phyloP scores from a whole-genome alignment of 495 filamentous ascomycete genomes.

The Neurospora sp. region DNA sequence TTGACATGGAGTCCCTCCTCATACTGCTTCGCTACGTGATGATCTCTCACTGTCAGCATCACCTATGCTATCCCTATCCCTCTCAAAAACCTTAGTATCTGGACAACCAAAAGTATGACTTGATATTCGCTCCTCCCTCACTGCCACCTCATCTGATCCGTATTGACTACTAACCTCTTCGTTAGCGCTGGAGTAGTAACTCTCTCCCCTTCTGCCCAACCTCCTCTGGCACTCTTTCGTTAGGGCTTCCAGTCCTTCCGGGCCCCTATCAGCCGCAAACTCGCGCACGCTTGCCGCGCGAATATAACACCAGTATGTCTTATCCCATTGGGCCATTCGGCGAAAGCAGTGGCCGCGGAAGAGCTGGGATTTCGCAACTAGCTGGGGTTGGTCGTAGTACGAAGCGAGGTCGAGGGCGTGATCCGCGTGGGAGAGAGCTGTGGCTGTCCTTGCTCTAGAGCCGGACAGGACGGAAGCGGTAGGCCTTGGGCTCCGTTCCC shows the following conservation, averaged over 20 bases:
- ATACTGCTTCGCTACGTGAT: background rate
- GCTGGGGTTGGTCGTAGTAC: background rate
- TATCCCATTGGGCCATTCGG: background rate
- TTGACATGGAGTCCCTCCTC: background rate
- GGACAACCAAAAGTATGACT: background rate
- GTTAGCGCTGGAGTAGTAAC: background rate
- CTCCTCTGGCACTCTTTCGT: background rate
- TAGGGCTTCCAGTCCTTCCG: background rate
- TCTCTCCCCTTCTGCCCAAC: background rate
- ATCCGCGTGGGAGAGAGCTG: background rate
- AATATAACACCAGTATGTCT: slow-evolving; percentile 1
- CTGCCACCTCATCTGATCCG: background rate
- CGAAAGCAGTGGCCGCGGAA: slow-evolving; percentile 1
- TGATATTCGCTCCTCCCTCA: background rate
- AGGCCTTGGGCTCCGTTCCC: background rate
- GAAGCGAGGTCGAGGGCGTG: background rate
- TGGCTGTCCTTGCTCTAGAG: background rate
- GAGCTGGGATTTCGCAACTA: background rate
- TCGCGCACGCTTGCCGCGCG: background rate
- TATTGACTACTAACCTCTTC: background rate
- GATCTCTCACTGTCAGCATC: background rate
- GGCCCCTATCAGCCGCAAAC: background rate
- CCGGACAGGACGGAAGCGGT: background rate
- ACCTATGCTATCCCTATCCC: background rate
- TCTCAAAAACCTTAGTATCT: background rate